A percentile compares a stretch with the other conserved stretches of the same genome.
Conservation (phyloP, 257 asterid genomes). For the Solanum sejunctum region DNA sequence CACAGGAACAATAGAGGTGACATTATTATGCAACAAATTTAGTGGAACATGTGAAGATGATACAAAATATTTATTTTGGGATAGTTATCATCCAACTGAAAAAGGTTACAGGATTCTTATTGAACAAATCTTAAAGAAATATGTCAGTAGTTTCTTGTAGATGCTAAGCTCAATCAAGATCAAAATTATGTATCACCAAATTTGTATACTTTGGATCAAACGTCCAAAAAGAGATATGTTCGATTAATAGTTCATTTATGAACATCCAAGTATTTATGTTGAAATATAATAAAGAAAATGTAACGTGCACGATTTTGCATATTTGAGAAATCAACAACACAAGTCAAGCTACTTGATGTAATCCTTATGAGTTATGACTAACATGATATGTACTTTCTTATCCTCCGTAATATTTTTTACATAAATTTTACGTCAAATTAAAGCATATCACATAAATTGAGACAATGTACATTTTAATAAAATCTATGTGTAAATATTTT, state of each 20-base stretch:
- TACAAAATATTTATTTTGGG: conserved; percentile 25
- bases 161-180: neutral
- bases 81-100: conserved; percentile 30
- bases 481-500: too few relatives aligned
- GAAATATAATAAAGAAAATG: neutral
- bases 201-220: neutral
- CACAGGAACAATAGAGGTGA: conserved; percentile 16
- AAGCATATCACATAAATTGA: too few relatives aligned
- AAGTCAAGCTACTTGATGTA: neutral
- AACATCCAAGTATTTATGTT: neutral
- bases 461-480: rapidly evolving
- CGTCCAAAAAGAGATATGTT: neutral
- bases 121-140: neutral
- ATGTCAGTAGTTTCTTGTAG: neutral
- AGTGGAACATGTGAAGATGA: conserved; percentile 16
- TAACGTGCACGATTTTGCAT: neutral
- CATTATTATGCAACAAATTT: conserved; percentile 10
- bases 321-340: neutral
- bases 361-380: neutral
- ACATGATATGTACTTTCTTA: neutral
- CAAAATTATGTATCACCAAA: neutral
- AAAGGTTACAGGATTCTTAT: conserved; percentile 18
- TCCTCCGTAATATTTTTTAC: neutral
- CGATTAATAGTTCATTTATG: neutral
- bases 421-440: too few relatives aligned